Evolutionary conservation across 2,329 filamentous ascomycete genomes (phyloP), one percentile per base, ranked within the genome.

Genomic region (Dactylellina drechsleri): DNA sequence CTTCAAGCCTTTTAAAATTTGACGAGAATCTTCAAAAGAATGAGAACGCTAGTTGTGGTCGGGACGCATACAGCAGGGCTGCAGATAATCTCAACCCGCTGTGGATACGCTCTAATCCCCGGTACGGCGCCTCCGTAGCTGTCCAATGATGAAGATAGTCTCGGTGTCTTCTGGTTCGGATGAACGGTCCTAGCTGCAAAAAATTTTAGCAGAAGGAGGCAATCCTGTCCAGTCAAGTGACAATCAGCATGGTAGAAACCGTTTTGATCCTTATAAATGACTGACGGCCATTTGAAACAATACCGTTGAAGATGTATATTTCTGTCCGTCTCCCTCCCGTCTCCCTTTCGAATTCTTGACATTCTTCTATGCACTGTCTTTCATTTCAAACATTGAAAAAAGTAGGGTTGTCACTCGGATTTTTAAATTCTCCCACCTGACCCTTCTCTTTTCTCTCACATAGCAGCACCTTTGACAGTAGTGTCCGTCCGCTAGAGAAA

Each of bases 271-370:
- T 67, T 74, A 74, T 74, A 74, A 67, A 74, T 74, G 67, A 57
- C 43, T 62, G 64, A 57, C 28, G 18, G 56, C 58, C 62, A 26
- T 47, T 62, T 66, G 70, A 74, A 67, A 74, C 70, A 74, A 74
- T 74, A 74, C 70, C 62, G 70, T 74, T 74, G 62, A 54, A 62
- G 58, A 74, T 67, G 70, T 74, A 74, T 67, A 49, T 62, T 54
- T 23, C 56, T 49, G 66, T 41, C 45, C 52, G 58, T 58, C 57
- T 74, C 31, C 54, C 61, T 43, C 50, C 64, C 57, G 49, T 26
- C 50, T 23, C 23, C 18, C 28, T 28, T 57, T 40, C 31, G 31
- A 5, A 36, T 36, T 36, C 18, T 41, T 58, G 28, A 61, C 45
- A 62, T 18, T 45, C 31, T 45, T 58, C 54, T 18, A 47, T 53